Evolutionary conservation across 331 rosid genomes (phyloP).

Genomic region (Rhamnella rubrinervis): DNA sequence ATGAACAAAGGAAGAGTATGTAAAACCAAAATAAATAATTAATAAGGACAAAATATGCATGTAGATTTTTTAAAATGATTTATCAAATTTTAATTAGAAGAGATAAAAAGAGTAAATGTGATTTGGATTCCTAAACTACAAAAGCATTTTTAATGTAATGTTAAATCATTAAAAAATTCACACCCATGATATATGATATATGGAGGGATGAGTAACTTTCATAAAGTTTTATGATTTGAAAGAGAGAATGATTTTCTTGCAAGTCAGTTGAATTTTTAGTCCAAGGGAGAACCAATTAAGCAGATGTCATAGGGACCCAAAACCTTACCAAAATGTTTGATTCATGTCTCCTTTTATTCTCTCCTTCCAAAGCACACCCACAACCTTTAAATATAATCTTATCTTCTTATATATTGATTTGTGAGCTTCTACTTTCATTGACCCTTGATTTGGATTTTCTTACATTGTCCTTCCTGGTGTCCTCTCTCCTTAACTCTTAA

Average conservation of each 20-base stretch:
- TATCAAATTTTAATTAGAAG: too few relatives aligned
- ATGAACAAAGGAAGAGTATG: too few relatives aligned
- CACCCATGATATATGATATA: not conserved
- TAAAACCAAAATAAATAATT: too few relatives aligned
- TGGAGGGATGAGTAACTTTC: not conserved
- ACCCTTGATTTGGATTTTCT: slow-evolving; percentile 48
- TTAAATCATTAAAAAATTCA: not conserved
- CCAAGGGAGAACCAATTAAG: slow-evolving; percentile 3
- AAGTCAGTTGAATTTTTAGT: slow-evolving; percentile 17
- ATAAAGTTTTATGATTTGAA: slow-evolving; percentile 23
- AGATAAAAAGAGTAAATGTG: too few relatives aligned
- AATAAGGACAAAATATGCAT: too few relatives aligned
- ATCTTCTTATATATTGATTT: slow-evolving; percentile 36
- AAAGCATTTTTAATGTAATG: too few relatives aligned
- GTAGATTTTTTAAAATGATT: too few relatives aligned
- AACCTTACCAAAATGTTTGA: slow-evolving; percentile 42
- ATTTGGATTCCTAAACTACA: too few relatives aligned
- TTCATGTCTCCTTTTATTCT: slow-evolving; percentile 46
- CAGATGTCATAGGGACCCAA: slow-evolving; percentile 29
- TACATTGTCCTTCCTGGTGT: slow-evolving; percentile 12
- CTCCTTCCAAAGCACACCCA: slow-evolving; percentile 24
- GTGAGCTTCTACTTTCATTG: slow-evolving; percentile 35
- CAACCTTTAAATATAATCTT: slow-evolving; percentile 30
- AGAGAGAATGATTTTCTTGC: slow-evolving; percentile 20
- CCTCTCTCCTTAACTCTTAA: slow-evolving; percentile 20